Percentiles rank a stretch among this genome's conserved stretches.
These are phyloP conservation scores for Leccinum sublutescens DNA, from an alignment of 768 basidiomycete genomes.

Conservation along the genomic window DNA sequence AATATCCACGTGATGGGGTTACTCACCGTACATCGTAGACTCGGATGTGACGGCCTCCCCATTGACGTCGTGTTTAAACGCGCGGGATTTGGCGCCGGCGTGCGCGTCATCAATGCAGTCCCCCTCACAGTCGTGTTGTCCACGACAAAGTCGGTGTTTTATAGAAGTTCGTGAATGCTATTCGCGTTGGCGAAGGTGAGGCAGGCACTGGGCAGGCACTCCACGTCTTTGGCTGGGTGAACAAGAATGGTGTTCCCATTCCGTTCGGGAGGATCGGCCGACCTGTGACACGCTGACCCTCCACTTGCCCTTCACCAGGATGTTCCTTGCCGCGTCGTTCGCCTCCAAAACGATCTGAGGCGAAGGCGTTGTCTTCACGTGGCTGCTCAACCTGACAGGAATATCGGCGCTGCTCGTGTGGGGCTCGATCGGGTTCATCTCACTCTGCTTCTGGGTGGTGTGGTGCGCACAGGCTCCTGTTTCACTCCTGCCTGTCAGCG, in stretches of 20 bases:
- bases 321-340: constrained; percentile 46
- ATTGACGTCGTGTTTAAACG: constrained; percentile 62
- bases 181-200: constrained; percentile 59
- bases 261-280: constrained; percentile 27
- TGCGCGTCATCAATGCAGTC: constrained; percentile 64
- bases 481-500: constrained; percentile 47
- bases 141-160: constrained; percentile 65
- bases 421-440: constrained; percentile 55
- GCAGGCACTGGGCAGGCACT: constrained; percentile 47
- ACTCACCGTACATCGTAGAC: constrained; percentile 25
- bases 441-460: constrained; percentile 61
- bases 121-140: constrained; percentile 65
- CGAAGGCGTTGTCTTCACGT: constrained; percentile 51
- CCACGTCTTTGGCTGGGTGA: constrained; percentile 60
- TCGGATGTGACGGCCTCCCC: constrained; percentile 57
- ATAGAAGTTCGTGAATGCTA: constrained; percentile 61
- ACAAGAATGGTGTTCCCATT: constrained; percentile 60
- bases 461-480: constrained; percentile 56
- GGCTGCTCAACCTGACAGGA: constrained; percentile 64
- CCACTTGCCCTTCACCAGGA: constrained; percentile 29
- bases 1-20: neutral
- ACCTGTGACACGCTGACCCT: neutral
- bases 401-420: constrained; percentile 68
- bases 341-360: constrained; percentile 59
- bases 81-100: constrained; percentile 58